phyloP scores from a whole-genome alignment of 2,329 filamentous ascomycete species.

The Aureobasidium musti region DNA sequence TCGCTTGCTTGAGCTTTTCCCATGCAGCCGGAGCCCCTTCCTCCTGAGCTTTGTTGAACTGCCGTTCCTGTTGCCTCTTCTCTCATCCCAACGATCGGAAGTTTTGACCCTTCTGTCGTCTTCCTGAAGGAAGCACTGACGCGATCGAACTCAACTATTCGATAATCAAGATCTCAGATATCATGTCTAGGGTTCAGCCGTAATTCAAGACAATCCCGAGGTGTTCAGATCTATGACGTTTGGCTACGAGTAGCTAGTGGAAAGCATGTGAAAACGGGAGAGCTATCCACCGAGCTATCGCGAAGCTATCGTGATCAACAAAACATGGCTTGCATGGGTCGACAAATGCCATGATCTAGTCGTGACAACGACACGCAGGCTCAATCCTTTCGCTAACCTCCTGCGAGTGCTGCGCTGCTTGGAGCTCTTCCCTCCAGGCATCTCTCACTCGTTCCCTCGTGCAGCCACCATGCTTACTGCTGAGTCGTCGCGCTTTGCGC shows the following conservation, averaged over 20 bases:
- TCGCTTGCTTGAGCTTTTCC: background rate
- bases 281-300: slow-evolving; percentile 25
- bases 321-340: slow-evolving; percentile 1
- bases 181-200: slow-evolving; percentile 17
- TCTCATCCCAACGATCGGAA: slow-evolving; percentile 23
- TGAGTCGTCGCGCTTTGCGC: slow-evolving; percentile 41
- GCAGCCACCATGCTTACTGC: slow-evolving; percentile 40
- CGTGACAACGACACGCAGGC: slow-evolving; percentile 14
- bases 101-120: background rate
- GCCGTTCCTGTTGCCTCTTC: slow-evolving; percentile 3
- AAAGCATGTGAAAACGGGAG: slow-evolving; percentile 26
- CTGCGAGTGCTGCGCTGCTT: slow-evolving; percentile 1
- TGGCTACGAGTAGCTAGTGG: background rate
- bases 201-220: slow-evolving; percentile 7
- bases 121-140: slow-evolving; percentile 26
- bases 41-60: background rate
- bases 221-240: slow-evolving; percentile 21
- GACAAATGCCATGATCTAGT: slow-evolving; percentile 10
- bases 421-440: slow-evolving; percentile 1
- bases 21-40: background rate
- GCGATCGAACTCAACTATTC: slow-evolving; percentile 15
- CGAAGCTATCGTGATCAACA: slow-evolving; percentile 20
- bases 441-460: background rate
- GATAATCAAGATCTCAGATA: slow-evolving; percentile 4
- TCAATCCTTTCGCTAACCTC: slow-evolving; percentile 10